Percentiles rank a stretch among this genome's conserved stretches.
These are phyloP conservation scores for Trichoderma koningiopsis DNA, from an alignment of 2,329 filamentous ascomycete genomes.

Conservation along the genomic window DNA sequence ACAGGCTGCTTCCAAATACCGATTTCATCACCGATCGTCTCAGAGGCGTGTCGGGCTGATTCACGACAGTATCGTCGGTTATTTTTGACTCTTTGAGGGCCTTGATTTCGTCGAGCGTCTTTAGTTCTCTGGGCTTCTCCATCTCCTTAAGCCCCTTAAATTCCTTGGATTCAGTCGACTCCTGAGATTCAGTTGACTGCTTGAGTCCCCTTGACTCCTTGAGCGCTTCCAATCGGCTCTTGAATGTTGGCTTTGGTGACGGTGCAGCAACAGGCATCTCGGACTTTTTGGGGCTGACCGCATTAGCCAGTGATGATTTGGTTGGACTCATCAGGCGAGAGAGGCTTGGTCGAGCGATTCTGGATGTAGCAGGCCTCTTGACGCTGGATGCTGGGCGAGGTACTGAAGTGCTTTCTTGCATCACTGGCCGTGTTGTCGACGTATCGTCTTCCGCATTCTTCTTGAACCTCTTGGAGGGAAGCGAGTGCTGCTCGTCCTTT, in stretches of 20 bases:
- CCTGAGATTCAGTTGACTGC: background rate
- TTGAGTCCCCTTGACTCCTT: background rate
- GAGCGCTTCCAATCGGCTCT: conserved; percentile 22
- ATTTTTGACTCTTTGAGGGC: background rate
- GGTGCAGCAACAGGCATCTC: conserved; percentile 43
- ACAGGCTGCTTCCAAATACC: conserved; percentile 13
- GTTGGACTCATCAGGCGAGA: conserved; percentile 74
- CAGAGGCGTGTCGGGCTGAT: conserved; percentile 39
- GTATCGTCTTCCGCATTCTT: conserved; percentile 68
- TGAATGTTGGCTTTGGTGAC: conserved; percentile 50
- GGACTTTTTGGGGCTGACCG: conserved; percentile 33
- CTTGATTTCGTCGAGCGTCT: background rate
- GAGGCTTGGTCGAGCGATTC: conserved; percentile 52
- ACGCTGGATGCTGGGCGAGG: conserved; percentile 48
- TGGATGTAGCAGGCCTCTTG: conserved; percentile 34
- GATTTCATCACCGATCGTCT: conserved; percentile 41
- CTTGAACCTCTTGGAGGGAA: conserved; percentile 70
- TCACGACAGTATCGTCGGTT: conserved; percentile 47
- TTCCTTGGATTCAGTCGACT: background rate
- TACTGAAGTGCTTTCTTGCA: conserved; percentile 53
- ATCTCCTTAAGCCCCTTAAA: background rate
- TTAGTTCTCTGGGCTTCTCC: background rate
- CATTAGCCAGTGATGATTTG: conserved; percentile 69
- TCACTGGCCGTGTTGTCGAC: conserved; percentile 63
- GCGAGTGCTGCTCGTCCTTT: conserved; percentile 13